A percentile compares a stretch with the other conserved stretches of the same genome.
phyloP scores from a whole-genome alignment of 2,329 filamentous ascomycete genomes.

The Epichloe coenophiala region DNA sequence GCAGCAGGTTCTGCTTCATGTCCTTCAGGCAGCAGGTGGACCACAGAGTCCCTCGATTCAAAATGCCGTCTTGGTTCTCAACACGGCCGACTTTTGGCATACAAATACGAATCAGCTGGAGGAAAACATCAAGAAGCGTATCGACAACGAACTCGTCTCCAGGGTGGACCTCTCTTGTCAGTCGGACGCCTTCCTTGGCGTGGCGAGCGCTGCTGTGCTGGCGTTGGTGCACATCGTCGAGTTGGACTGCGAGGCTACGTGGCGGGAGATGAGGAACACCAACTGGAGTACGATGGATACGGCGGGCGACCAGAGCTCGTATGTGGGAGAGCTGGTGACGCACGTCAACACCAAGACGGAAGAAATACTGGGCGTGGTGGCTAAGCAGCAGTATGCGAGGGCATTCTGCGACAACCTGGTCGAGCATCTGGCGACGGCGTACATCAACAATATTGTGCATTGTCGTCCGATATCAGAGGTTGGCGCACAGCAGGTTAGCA shows the following conservation, averaged over 20 bases:
- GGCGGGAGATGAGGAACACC: conserved; percentile 95
- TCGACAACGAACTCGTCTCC: conserved; percentile 63
- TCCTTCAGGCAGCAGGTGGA: conserved; percentile 42
- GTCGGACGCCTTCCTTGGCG: conserved; percentile 88
- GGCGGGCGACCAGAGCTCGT: conserved; percentile 86
- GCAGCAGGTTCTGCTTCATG: conserved; percentile 74
- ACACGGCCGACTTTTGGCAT: conserved; percentile 97
- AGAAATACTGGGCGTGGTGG: conserved; percentile 63
- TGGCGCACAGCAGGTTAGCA: conserved; percentile 70
- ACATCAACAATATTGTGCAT: conserved; percentile 72
- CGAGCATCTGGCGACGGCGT: conserved; percentile 67
- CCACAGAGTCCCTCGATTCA: conserved; percentile 45
- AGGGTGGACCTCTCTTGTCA: conserved; percentile 84
- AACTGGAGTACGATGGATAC: conserved; percentile 90
- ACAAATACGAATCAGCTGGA: conserved; percentile 85
- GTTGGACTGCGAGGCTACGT: conserved; percentile 67
- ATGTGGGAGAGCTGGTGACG: conserved; percentile 68
- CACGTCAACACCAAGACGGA: conserved; percentile 57
- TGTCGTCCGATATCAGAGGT: conserved; percentile 87
- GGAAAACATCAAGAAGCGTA: conserved; percentile 82
- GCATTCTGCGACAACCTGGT: conserved; percentile 96
- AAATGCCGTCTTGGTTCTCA: conserved; percentile 74
- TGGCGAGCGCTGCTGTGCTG: conserved; percentile 77
- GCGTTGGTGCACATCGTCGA: conserved; percentile 77
- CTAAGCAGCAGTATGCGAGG: conserved; percentile 86